Evolutionary conservation across 2,329 filamentous ascomycete species (phyloP).

Genomic region (Tolypocladium endophyticum): DNA sequence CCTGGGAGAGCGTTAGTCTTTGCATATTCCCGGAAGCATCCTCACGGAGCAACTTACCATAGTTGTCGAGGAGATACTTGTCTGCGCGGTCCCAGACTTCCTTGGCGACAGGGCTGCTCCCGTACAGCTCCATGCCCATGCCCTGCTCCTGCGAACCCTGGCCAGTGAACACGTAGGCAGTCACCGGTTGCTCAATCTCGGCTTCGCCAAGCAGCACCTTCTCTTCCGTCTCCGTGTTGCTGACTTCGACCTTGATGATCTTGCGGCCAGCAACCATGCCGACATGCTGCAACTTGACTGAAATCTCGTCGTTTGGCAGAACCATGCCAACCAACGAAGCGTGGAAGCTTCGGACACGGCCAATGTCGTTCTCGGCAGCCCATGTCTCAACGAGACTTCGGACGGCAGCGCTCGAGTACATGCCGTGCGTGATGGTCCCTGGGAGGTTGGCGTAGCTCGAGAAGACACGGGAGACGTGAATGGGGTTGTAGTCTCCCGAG

Average conservation of each 20-base stretch:
- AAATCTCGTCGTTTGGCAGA: conserved; percentile 86
- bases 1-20: conserved; percentile 32
- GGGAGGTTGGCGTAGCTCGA: conserved; percentile 90
- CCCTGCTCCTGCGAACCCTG: conserved; percentile 98
- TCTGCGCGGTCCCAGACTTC: conserved; percentile 98
- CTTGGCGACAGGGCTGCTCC: conserved; percentile 83
- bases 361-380: conserved; percentile 98
- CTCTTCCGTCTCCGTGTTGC: conserved; percentile 90
- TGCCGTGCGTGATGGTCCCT: conserved; percentile 96
- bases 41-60: conserved; percentile 50
- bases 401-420: conserved; percentile 97
- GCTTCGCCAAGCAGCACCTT: conserved; percentile 93
- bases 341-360: conserved; percentile 94
- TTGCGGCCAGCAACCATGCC: conserved; percentile 98
- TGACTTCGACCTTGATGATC: conserved; percentile 97
- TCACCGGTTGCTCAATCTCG: conserved; percentile 94
- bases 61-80: conserved; percentile 97
- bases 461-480: conserved; percentile 95
- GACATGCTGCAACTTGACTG: conserved; percentile 90
- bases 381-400: conserved; percentile 95
- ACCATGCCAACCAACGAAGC: conserved; percentile 98
- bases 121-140: conserved; percentile 99
- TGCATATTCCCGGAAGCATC: neutral
- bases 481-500: conserved; percentile 97
- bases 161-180: conserved; percentile 94